Evolutionary conservation across 176 grass and related monocot genomes (phyloP).

Genomic region (Tuctoria greenei): DNA sequence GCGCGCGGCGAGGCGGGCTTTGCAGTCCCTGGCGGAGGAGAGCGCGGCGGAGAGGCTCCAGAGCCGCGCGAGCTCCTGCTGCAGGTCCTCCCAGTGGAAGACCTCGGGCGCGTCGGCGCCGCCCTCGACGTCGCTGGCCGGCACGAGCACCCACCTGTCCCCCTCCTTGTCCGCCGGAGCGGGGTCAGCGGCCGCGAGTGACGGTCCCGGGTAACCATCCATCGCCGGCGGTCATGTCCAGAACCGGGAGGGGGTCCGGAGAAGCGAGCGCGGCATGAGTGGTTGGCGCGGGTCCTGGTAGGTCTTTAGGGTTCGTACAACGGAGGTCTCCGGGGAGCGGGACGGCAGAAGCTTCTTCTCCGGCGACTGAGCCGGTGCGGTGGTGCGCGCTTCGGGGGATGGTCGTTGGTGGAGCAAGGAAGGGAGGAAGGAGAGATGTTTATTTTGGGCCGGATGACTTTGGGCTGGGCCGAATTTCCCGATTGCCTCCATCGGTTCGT

Average conservation of each 20-base stretch:
- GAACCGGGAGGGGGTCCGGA: neutral
- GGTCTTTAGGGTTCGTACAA: neutral
- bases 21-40: conserved; percentile 50
- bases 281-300: neutral
- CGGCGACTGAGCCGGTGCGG: neutral
- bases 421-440: no score
- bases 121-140: conserved; percentile 38
- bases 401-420: no score
- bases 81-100: conserved; percentile 83
- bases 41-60: conserved; percentile 74
- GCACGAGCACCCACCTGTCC: conserved; percentile 52
- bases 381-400: no score
- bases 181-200: conserved; percentile 25
- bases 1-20: conserved; percentile 47
- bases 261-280: neutral
- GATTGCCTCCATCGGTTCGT: no score
- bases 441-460: no score
- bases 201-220: conserved; percentile 35
- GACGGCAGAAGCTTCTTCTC: neutral
- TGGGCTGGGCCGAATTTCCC: no score
- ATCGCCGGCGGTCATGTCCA: conserved; percentile 30
- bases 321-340: neutral
- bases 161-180: conserved; percentile 25
- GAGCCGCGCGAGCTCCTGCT: conserved; percentile 84
- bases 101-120: conserved; percentile 57